Percentiles rank a stretch among this genome's conserved stretches.
Conservation (phyloP, 2,329 filamentous ascomycete genomes). For the Calonectria naviculata region DNA sequence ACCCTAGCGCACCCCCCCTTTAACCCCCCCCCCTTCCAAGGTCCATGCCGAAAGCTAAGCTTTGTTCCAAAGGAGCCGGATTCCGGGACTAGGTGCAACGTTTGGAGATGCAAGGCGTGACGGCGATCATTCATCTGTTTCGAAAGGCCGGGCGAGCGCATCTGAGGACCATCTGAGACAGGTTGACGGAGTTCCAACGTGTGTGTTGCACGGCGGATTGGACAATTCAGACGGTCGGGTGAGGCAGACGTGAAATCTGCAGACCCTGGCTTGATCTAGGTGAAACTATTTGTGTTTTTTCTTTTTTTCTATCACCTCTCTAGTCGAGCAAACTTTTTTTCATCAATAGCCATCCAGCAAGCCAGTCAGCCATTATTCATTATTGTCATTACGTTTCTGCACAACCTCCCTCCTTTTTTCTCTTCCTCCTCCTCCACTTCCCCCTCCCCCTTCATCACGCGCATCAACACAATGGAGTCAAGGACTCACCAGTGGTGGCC, state of each 20-base stretch:
- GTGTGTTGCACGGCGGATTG: neutral
- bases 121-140: neutral
- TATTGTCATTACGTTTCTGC: too few species aligned
- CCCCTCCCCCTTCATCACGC: too few species aligned
- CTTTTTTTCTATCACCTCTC: neutral
- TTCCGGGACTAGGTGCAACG: neutral
- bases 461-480: too few species aligned
- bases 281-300: neutral
- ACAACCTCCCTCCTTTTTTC: too few species aligned
- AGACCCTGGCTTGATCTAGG: neutral
- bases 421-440: too few species aligned
- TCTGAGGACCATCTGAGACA: neutral
- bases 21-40: neutral
- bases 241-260: neutral
- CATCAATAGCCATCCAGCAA: neutral
- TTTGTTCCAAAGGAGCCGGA: conserved; percentile 1
- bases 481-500: too few species aligned
- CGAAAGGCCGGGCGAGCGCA: neutral
- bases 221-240: neutral
- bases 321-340: neutral
- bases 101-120: neutral
- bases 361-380: too few species aligned
- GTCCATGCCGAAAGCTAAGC: neutral
- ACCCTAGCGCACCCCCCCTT: neutral
- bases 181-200: neutral